Evolutionary conservation across 306 rosid genomes (phyloP).

Genomic region (Carpinus fangiana): DNA sequence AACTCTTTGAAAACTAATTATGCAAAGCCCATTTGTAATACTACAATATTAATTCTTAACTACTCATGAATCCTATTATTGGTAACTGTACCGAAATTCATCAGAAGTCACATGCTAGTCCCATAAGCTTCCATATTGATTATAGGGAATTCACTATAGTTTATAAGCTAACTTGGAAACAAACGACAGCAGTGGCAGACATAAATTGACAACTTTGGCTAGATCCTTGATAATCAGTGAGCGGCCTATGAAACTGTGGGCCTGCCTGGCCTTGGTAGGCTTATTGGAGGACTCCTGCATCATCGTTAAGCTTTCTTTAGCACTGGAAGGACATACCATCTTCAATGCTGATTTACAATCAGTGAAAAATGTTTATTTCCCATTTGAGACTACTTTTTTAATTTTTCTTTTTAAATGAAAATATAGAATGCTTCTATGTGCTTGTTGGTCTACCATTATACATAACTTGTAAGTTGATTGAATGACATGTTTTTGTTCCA

Average conservation of each 20-base stretch:
- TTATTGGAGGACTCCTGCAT: background rate
- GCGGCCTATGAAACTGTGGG: background rate
- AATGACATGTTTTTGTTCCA: background rate
- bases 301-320: background rate
- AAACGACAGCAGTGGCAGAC: background rate
- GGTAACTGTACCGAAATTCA: background rate
- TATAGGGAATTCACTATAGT: background rate
- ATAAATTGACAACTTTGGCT: background rate
- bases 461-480: background rate
- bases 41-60: background rate
- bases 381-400: background rate
- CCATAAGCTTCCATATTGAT: background rate
- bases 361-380: background rate
- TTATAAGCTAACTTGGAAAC: background rate
- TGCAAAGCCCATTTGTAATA: background rate
- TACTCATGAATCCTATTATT: background rate
- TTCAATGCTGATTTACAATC: background rate
- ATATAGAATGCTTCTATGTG: background rate
- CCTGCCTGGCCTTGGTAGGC: background rate
- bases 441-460: background rate
- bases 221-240: background rate
- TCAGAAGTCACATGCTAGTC: background rate
- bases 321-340: background rate
- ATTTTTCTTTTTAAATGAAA: background rate
- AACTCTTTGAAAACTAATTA: background rate